Conservation (phyloP, 1,139 yeast genomes). For the Debaryomyces sp. region DNA sequence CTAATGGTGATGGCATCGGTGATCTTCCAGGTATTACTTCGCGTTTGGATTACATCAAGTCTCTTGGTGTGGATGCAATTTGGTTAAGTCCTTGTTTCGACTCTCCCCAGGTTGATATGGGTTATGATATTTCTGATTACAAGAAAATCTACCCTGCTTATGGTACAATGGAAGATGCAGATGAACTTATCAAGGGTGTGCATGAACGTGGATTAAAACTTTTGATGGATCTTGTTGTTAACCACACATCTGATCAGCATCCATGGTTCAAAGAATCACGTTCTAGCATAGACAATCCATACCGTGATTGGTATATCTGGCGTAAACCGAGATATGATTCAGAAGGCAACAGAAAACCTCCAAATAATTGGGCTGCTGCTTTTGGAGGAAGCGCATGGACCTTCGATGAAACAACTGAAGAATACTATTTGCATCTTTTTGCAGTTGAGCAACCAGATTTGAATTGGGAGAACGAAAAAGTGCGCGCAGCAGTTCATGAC, state of each 20-base stretch:
- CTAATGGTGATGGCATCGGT: constrained; percentile 61
- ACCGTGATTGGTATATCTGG: constrained; percentile 68
- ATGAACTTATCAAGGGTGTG: constrained; percentile 46
- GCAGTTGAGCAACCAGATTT: constrained; percentile 58
- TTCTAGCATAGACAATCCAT: constrained; percentile 51
- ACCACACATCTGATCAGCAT: constrained; percentile 60
- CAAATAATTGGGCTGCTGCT: constrained; percentile 57
- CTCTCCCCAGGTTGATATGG: constrained; percentile 66
- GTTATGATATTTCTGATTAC: constrained; percentile 61
- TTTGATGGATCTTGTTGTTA: constrained; percentile 58
- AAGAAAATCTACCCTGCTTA: constrained; percentile 52
- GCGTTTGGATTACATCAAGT: constrained; percentile 53
- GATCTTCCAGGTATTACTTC: constrained; percentile 57
- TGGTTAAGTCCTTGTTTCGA: constrained; percentile 64
- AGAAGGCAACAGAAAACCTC: constrained; percentile 52
- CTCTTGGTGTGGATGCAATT: constrained; percentile 52
- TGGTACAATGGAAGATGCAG: constrained; percentile 57
- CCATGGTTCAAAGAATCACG: constrained; percentile 60
- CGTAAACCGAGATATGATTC: constrained; percentile 29
- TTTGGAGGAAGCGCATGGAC: constrained; percentile 61
- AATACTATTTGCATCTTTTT: constrained; percentile 56
- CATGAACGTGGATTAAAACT: constrained; percentile 55
- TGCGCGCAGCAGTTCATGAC: constrained; percentile 52
- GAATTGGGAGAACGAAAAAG: constrained; percentile 59
- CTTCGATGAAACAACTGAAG: constrained; percentile 52